Evolutionary conservation across 2,329 filamentous ascomycete species (phyloP).

Genomic region (Trichoderma brevicompactum): DNA sequence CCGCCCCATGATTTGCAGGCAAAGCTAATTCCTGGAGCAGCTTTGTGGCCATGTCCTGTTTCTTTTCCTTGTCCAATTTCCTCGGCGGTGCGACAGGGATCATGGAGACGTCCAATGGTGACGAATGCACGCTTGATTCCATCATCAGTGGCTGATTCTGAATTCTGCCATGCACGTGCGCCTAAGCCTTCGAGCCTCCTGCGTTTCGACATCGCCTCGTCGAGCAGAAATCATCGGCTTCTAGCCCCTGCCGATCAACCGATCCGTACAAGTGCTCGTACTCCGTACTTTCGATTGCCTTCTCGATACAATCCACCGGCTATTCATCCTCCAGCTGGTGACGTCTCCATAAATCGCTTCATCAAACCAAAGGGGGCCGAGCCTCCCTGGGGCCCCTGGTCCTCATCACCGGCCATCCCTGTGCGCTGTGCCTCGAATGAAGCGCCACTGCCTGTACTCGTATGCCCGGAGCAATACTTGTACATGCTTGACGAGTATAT

Average conservation of each 20-base stretch:
- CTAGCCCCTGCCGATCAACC: slow-evolving; percentile 17
- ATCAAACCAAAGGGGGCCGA: slow-evolving; percentile 26
- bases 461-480: slow-evolving; percentile 20
- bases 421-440: slow-evolving; percentile 16
- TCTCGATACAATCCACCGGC: slow-evolving; percentile 5
- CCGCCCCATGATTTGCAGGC: not conserved
- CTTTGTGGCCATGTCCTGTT: not conserved
- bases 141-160: not conserved
- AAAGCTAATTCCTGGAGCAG: not conserved
- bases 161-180: slow-evolving; percentile 5
- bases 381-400: slow-evolving; percentile 26
- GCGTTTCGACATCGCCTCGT: slow-evolving; percentile 1
- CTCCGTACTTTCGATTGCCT: not conserved
- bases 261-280: not conserved
- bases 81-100: not conserved
- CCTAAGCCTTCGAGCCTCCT: not conserved
- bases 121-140: not conserved
- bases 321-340: slow-evolving; percentile 14
- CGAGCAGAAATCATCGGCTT: slow-evolving; percentile 9
- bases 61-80: not conserved
- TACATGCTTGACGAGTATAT: not conserved
- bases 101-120: not conserved
- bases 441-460: slow-evolving; percentile 4
- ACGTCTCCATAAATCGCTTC: slow-evolving; percentile 27
- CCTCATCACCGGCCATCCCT: slow-evolving; percentile 19